Evolutionary conservation across 352 stramenopile genomes (phyloP).

Genomic region (Phytophthora rubi): DNA sequence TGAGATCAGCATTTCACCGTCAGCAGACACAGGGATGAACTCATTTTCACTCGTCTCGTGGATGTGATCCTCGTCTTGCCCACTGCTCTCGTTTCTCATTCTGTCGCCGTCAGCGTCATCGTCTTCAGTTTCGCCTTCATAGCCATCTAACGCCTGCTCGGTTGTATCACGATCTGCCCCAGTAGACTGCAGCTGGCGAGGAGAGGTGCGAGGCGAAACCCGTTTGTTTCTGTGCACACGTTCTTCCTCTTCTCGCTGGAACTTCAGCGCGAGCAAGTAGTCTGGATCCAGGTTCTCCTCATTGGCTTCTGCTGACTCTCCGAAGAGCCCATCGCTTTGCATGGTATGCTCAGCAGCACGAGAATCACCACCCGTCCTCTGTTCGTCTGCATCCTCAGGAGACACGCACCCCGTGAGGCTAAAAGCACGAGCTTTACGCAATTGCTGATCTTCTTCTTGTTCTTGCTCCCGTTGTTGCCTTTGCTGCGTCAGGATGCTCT

Average conservation of each 20-base stretch:
- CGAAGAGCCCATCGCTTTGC: constrained; percentile 18
- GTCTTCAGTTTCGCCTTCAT: constrained; percentile 7
- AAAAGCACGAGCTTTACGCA: constrained; percentile 23
- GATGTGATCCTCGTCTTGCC: constrained; percentile 11
- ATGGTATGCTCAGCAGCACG: constrained; percentile 24
- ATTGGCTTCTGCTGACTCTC: constrained; percentile 10
- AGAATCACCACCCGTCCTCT: constrained; percentile 10
- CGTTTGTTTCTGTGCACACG: constrained; percentile 32
- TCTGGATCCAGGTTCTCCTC: constrained; percentile 55
- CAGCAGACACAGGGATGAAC: constrained; percentile 42
- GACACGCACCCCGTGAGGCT: constrained; percentile 20
- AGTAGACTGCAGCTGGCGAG: constrained; percentile 27
- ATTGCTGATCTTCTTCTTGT: constrained; percentile 27
- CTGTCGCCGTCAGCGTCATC: constrained; percentile 2
- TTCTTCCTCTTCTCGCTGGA: constrained; percentile 84
- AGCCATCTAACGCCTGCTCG: constrained; percentile 1
- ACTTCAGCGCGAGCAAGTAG: constrained; percentile 70
- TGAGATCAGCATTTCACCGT: constrained; percentile 67
- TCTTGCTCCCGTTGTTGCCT: constrained; percentile 46
- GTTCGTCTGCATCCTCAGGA: background rate
- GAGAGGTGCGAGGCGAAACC: constrained; percentile 22
- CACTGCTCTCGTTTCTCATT: constrained; percentile 26
- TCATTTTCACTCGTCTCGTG: constrained; percentile 42
- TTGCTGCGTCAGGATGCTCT: constrained; percentile 70
- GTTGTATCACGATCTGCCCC: constrained; percentile 9